Base-by-base conservation (phyloP, 345 rosid genomes). In the Chamaenerion angustifolium region DNA sequence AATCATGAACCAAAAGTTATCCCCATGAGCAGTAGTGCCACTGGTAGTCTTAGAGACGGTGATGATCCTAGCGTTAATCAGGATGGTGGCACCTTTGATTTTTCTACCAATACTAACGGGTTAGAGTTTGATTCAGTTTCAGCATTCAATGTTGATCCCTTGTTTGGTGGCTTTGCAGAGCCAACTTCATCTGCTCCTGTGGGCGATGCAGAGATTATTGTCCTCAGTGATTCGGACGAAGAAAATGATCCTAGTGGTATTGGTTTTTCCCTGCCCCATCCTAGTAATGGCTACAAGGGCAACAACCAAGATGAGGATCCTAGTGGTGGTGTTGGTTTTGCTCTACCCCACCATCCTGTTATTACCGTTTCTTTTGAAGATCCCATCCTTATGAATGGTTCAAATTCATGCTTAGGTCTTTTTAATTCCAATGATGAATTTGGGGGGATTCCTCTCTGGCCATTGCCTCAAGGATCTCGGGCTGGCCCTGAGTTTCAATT, bases 41-140 rank as follows among this genome's bases (percentile, higher is more conserved):
- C 95, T 48, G 88, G 72, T 52, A 92, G 98, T 65, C 83, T 94
- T 41, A 77, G 81, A 67, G 96, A 86, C 57, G 92, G 95, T 64
- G 98, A 92, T 67, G 98, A 92, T 64, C 57, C 70, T 44, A 87
- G 98, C 58, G 96, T 87, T 56, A 92, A 85, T 72, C 98, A 92
- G 75, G 95, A 78, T 69, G 94, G 69, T 63, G 80, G 71, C 51
- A 56, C 78, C 58, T 80, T 80, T 51, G 94, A 87, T 61, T 73
- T 80, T 31, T 31, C 8, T 7, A 31, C 37, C 49, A 74, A 62
- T 31, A 31, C 3, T 66, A 77, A 56, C 63, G 94, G 83, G 46
- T 58, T 71, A 37, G 99, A 93, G 64, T 81, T 76, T 52, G 94
- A 93, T 69, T 85, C 99, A 6, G 44, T 79, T 23, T 8, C 37